Evolutionary conservation across 768 basidiomycete species (phyloP).

Genomic region (Tylopilus sp.): DNA sequence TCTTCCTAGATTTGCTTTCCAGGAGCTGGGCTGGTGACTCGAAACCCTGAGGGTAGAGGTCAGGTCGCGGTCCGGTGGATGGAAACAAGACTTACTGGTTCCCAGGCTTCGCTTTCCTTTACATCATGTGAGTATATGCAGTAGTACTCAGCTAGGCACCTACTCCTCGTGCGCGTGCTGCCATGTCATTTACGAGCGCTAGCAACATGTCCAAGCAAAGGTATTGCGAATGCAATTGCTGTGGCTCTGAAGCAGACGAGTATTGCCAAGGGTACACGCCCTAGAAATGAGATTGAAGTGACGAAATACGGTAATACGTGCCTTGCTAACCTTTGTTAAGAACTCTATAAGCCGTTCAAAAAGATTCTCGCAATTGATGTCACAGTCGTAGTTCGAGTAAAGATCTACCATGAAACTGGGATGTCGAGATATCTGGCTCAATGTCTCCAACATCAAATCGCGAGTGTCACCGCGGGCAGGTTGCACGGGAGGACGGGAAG

Average conservation of each 20-base stretch:
- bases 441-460: conserved; percentile 85
- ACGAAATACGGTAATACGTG: background rate
- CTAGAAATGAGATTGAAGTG: conserved; percentile 36
- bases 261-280: conserved; percentile 75
- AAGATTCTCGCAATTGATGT: conserved; percentile 93
- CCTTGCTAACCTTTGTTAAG: conserved; percentile 66
- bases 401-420: conserved; percentile 94
- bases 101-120: conserved; percentile 57
- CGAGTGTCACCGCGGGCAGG: conserved; percentile 86
- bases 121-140: conserved; percentile 8
- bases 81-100: conserved; percentile 43
- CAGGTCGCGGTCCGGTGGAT: conserved; percentile 1
- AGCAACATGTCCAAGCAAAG: conserved; percentile 86
- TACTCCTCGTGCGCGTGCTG: conserved; percentile 54
- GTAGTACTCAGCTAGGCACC: conserved; percentile 19
- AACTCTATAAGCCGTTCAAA: conserved; percentile 90
- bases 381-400: conserved; percentile 96
- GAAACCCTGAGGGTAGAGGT: conserved; percentile 42
- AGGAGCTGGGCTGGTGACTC: conserved; percentile 55
- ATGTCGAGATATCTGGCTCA: conserved; percentile 75
- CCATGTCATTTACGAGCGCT: conserved; percentile 86
- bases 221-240: conserved; percentile 77
- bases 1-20: conserved; percentile 79
- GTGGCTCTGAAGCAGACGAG: conserved; percentile 53
- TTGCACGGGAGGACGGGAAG: conserved; percentile 57